Percentiles rank a stretch among this genome's conserved stretches.
phyloP scores from a whole-genome alignment of 2,329 filamentous ascomycete species.

The Verticillium nonalfalfae region DNA sequence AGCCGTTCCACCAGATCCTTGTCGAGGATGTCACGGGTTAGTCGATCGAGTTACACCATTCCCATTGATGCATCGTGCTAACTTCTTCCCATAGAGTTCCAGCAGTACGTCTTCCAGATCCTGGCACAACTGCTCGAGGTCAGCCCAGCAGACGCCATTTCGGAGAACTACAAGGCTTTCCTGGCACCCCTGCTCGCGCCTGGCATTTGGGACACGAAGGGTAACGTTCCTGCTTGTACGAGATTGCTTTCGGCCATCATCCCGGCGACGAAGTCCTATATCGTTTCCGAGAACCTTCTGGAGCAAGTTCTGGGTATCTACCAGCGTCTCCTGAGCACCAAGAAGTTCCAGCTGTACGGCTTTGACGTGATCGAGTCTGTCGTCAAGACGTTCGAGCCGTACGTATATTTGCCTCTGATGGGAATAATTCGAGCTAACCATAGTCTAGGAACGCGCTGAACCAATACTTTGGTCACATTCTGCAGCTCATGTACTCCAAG shows the following conservation, averaged over 20 bases:
- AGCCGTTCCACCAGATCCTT: constrained; percentile 75
- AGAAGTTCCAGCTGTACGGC: constrained; percentile 76
- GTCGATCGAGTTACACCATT: constrained; percentile 9
- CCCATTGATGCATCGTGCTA: constrained; percentile 14
- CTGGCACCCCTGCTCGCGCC: constrained; percentile 73
- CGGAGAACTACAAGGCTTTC: constrained; percentile 73
- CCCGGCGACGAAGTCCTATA: constrained; percentile 64
- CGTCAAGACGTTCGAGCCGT: constrained; percentile 66
- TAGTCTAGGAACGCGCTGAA: constrained; percentile 55
- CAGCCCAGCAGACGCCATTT: constrained; percentile 71
- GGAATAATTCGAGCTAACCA: constrained; percentile 4
- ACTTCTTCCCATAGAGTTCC: constrained; percentile 61
- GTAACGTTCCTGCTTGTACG: constrained; percentile 87
- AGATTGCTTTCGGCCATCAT: constrained; percentile 81
- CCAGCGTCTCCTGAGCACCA: constrained; percentile 77
- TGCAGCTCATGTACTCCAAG: constrained; percentile 76
- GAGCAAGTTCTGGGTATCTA: constrained; percentile 92
- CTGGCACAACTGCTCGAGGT: constrained; percentile 86
- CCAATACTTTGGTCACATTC: constrained; percentile 70
- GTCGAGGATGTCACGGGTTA: constrained; percentile 73
- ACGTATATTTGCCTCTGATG: constrained; percentile 27
- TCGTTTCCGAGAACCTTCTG: constrained; percentile 73
- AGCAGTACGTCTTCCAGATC: constrained; percentile 93
- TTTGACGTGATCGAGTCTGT: constrained; percentile 88
- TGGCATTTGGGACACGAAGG: constrained; percentile 83